phyloP scores from a whole-genome alignment of 352 stramenopile species.

The Phytophthora sp. region DNA sequence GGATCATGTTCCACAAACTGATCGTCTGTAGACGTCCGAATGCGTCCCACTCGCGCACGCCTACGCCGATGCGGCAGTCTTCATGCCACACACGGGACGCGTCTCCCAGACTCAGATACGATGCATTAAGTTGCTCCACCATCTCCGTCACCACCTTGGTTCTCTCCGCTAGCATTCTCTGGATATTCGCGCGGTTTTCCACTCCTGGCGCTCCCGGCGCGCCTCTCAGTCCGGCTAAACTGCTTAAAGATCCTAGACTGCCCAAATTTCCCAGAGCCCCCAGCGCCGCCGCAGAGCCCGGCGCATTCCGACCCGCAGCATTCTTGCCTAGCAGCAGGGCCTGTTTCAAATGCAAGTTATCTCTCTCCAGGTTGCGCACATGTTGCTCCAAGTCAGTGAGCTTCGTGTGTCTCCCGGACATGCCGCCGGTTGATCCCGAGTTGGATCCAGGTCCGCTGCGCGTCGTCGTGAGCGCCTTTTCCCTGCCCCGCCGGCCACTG shows the following conservation, averaged over 20 bases:
- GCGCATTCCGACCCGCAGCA: slow-evolving; percentile 19
- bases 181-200: slow-evolving; percentile 45
- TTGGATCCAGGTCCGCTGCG: background rate
- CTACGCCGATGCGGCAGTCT: slow-evolving; percentile 74
- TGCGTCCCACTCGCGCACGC: slow-evolving; percentile 82
- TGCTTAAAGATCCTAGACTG: slow-evolving; percentile 19
- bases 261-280: no score
- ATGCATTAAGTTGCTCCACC: slow-evolving; percentile 77
- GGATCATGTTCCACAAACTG: slow-evolving; percentile 84
- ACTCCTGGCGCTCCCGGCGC: slow-evolving; percentile 1
- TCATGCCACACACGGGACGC: slow-evolving; percentile 76
- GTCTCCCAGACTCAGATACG: slow-evolving; percentile 71
- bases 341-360: slow-evolving; percentile 83
- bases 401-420: slow-evolving; percentile 48
- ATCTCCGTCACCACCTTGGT: slow-evolving; percentile 85
- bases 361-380: slow-evolving; percentile 68
- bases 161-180: slow-evolving; percentile 64
- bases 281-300: slow-evolving; percentile 19
- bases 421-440: slow-evolving; percentile 9
- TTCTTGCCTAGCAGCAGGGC: slow-evolving; percentile 74
- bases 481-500: slow-evolving; percentile 1
- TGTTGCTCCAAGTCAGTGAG: slow-evolving; percentile 77
- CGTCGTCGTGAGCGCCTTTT: slow-evolving; percentile 3
- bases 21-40: slow-evolving; percentile 74
- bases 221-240: slow-evolving; percentile 18